Base-by-base conservation (phyloP, 805 yeast species). In the Tetrapisispora fleetii region DNA sequence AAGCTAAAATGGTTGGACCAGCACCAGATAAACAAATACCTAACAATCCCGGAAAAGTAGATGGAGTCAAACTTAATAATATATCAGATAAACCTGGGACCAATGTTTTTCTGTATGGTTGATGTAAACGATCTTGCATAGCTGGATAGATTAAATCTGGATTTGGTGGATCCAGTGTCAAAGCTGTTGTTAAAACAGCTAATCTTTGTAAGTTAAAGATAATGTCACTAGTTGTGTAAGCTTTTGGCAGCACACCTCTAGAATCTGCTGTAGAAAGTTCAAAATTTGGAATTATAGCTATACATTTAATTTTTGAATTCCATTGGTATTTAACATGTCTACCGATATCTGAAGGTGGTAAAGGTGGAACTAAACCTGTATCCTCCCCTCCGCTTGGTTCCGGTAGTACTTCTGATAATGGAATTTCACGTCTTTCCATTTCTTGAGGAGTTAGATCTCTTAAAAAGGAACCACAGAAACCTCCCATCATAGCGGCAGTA, bases 401-500 rank as follows among this genome's bases (percentile, higher is more conserved):
- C 27, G 95, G 95, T 53, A 93, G 74, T 4, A 93, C 89, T 57
- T 83, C 85, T 48, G 85, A 80, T 49, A 93, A 72, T 38, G 97
- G 96, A 48, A 88, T 85, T 63, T 83, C 89, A 54, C 85, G 84
- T 47, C 85, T 77, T 50, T 75, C 81, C 54, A 76, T 74, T 55
- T 90, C 97, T 38, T 78, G 76, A 3, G 81, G 80, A 33, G 80
- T 72, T 50, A 93, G 70, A 53, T 86, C 95, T 59, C 95, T 79
- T 61, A 93, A 75, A 67, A 85, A 93, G 4, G 96, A 88, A 40
- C 99, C 99, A 39, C 90, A 96, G 66, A 93, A 93, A 1, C 99
- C 97, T 51, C 99, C 99, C 82, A 90, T 84, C 96, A 93, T 88
- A 36, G 99, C 96, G 32, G 99, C 99, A 13, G 96, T 88, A 60